Evolutionary conservation across 768 basidiomycete genomes (phyloP), one percentile per base, ranked within the genome.

Genomic region (Auriscalpium vulgare): DNA sequence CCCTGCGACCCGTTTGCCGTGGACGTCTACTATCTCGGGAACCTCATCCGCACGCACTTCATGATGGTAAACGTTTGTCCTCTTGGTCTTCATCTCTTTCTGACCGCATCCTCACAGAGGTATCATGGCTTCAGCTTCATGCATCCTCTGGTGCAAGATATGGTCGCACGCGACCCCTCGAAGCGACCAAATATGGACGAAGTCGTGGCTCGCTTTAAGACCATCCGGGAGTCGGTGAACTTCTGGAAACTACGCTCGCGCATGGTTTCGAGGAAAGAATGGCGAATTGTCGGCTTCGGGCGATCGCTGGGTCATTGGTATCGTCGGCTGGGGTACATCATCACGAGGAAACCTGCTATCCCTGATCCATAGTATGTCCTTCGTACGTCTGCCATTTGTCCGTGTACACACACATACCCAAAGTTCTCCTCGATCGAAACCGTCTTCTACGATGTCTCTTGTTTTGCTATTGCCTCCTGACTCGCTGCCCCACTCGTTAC

Each of bases 21-120:
- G 1, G 73, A 75, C 38, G 56, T 72, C n/a, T n/a, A n/a, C n/a
- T n/a, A n/a, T n/a, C 35, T 73, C 14, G 73, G 69, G 0, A 72
- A 73, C 38, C 37, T 68, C 10, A 64, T 74, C 16, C n/a, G n/a
- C n/a, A n/a, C n/a, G n/a, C n/a, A n/a, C n/a, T 68, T 73, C 37
- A 8, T 69, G 10, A 45, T 64, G 40, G 72, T 68, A 50, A 14
- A n/a, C n/a, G 63, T 47, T 50, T 13, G 47, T 43, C 17, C 37
- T 38, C 17, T 13, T 13, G 4, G 36, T 11, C 7, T 8, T 9
- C 21, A 9, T 10, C 19, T 4, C 29, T 3, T 53, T 40, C 13
- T 21, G 35, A 10, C n/a, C n/a, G n/a, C n/a, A n/a, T n/a, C n/a
- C n/a, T n/a, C n/a, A n/a, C n/a, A 16, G 19, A 0, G 48, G 23